A percentile compares a stretch with the other conserved stretches of the same genome.
Conservation (phyloP, 2,329 filamentous ascomycete genomes). For the Chalara sp. region DNA sequence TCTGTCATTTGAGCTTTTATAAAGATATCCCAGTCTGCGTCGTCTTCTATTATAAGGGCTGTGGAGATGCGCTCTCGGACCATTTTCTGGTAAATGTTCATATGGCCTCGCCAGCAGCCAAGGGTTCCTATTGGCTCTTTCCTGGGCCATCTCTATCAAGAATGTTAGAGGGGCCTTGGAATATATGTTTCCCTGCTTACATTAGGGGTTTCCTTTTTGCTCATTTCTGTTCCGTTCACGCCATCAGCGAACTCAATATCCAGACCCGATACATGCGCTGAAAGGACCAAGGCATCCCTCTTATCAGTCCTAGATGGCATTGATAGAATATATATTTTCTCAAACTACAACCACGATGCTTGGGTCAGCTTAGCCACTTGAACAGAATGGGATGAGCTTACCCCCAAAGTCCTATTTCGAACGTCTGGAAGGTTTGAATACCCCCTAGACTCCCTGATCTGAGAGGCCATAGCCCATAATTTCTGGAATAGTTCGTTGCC, state of each 20-base stretch:
- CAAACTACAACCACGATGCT: constrained; percentile 22
- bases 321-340: constrained; percentile 39
- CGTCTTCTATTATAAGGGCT: constrained; percentile 36
- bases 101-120: constrained; percentile 35
- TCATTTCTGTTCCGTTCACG: constrained; percentile 31
- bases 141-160: no score
- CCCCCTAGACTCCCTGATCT: no score
- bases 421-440: no score
- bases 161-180: no score
- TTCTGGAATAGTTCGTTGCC: no score
- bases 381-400: no score
- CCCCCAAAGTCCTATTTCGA: no score
- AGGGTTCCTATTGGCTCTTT: constrained; percentile 18
- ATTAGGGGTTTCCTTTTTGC: constrained; percentile 33
- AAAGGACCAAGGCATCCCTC: constrained; percentile 38
- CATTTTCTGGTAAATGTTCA: constrained; percentile 23
- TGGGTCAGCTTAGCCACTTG: no score
- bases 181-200: no score
- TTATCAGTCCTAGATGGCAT: constrained; percentile 40
- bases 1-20: constrained; percentile 27
- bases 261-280: constrained; percentile 35
- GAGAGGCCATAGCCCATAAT: no score
- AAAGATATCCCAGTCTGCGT: constrained; percentile 37
- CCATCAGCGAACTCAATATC: constrained; percentile 37
- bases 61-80: constrained; percentile 30